Evolutionary conservation across 768 basidiomycete species (phyloP), one percentile per base, ranked within the genome.

Genomic region (Albatrellus ellisii): DNA sequence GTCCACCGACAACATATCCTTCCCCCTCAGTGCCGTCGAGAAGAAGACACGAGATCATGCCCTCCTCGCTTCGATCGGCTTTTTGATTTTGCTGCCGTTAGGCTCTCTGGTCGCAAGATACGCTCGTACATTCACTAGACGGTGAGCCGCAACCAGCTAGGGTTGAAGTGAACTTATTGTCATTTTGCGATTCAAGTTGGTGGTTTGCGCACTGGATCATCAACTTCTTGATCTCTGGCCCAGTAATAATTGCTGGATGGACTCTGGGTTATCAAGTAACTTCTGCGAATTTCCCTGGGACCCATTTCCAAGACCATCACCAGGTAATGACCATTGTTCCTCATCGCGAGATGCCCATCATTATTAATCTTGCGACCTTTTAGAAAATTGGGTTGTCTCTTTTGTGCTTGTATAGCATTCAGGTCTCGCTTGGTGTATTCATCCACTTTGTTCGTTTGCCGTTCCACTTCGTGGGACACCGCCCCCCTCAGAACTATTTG

Each of bases 361-460:
- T 25, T 22, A 35, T 7, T 26, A 9, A 36, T 12, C 12, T 3
- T 20, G 33, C n/a, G 26, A 20, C 12, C 12, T 18, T 25, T 14
- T 36, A 57, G 52, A 49, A 49, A 52, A 26, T 43, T 8, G 57
- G 57, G 9, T 44, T 55, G n/a, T 42, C 42, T 15, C 43, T 60
- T 21, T 44, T 52, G 22, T 35, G 53, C 21, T 44, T 58, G 10
- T 59, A 57, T 42, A 14, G 54, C 29, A 39, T 47, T n/a, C 57
- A 58, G 46, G 26, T 46, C n/a, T 5, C 39, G 1, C 32, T 54
- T 12, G 59, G 56, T 14, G 39, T 41, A 7, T 36, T 53, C 42
- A 53, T 57, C 21, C 59, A 57, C 45, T 54, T 46, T 17, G 24
- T 56, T 41, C 56, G 52, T 27, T 62, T 59, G 4, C 33, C 47